Evolutionary conservation across 2,329 filamentous ascomycete genomes (phyloP), one percentile per base, ranked within the genome.

Genomic region (Alternaria sp.): DNA sequence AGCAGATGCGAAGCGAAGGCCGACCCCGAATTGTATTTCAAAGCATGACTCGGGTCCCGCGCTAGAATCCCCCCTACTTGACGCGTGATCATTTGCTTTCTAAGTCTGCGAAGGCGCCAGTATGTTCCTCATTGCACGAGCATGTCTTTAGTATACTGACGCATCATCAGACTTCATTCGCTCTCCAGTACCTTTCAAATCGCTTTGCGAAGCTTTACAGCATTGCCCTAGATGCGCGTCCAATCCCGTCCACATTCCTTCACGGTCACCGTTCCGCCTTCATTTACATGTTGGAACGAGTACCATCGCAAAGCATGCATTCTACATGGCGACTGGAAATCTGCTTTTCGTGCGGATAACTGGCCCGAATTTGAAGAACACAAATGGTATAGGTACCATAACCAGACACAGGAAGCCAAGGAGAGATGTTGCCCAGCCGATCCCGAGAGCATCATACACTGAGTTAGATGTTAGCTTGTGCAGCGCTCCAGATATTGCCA

Each of bases 351-450:
- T 64, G 11, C 73, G 57, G 36, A 78, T 74, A 11, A 13, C 32
- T 8, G 68, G 72, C 12, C 74, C 73, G 28, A 62, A 74, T 57
- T 70, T 74, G 61, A 67, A 77, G 19, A 78, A 66, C 3, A 76
- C 57, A 60, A 65, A 76, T 1, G 73, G 75, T 21, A 78, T 76
- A 0, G 73, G 73, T 45, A 76, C 55, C 72, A 76, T 74, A 7
- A 66, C 70, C 5, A 82, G 55, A 23, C 77, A 78, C 6, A 84
- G 50, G 57, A 81, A 80, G 10, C 76, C 81, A 21, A 83, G 71
- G 26, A 83, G 67, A 10, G 74, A 78, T 1, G 78, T 79, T 3
- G 80, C 80, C 80, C 80, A 83, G 9, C 76, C 75, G 15, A 75
- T 74, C 0, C 78, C 78, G 4, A 82, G 69, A 5, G 62, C 65